Evolutionary conservation across 2,329 filamentous ascomycete genomes (phyloP).

Genomic region (Akanthomyces uredinophilus): DNA sequence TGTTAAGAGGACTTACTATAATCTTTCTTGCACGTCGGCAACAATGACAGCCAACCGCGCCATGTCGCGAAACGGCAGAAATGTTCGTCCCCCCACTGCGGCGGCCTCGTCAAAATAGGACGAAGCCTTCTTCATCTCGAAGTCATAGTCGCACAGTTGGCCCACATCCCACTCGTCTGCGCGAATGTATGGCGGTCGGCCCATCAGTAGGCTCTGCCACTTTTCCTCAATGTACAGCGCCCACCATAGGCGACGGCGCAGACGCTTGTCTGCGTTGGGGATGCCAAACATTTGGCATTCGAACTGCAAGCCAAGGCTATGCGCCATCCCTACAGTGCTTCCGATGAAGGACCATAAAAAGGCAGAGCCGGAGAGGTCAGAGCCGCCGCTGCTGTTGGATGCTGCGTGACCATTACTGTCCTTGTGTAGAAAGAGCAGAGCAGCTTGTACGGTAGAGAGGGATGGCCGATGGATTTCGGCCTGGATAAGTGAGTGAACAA

Average conservation of each 20-base stretch:
- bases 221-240: conserved; percentile 35
- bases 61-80: conserved; percentile 16
- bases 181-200: conserved; percentile 31
- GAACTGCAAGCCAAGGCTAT: conserved; percentile 30
- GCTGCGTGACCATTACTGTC: not conserved
- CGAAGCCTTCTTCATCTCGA: conserved; percentile 4
- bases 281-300: conserved; percentile 33
- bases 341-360: conserved; percentile 34
- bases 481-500: conserved; percentile 13
- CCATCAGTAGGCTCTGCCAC: conserved; percentile 31
- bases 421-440: conserved; percentile 16
- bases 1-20: conserved; percentile 14
- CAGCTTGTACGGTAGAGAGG: conserved; percentile 12
- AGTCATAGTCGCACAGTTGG: conserved; percentile 13
- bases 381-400: not conserved
- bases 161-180: conserved; percentile 27
- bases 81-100: not conserved
- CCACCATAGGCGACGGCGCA: conserved; percentile 35
- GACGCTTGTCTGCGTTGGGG: conserved; percentile 32
- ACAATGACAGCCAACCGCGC: conserved; percentile 14
- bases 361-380: conserved; percentile 25
- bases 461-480: conserved; percentile 10
- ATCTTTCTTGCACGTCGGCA: conserved; percentile 13
- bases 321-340: conserved; percentile 29
- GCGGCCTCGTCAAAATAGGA: conserved; percentile 12